Evolutionary conservation across 2,329 filamentous ascomycete genomes (phyloP), one percentile per base, ranked within the genome.

Genomic region (Aspergillus pseudotamarii): DNA sequence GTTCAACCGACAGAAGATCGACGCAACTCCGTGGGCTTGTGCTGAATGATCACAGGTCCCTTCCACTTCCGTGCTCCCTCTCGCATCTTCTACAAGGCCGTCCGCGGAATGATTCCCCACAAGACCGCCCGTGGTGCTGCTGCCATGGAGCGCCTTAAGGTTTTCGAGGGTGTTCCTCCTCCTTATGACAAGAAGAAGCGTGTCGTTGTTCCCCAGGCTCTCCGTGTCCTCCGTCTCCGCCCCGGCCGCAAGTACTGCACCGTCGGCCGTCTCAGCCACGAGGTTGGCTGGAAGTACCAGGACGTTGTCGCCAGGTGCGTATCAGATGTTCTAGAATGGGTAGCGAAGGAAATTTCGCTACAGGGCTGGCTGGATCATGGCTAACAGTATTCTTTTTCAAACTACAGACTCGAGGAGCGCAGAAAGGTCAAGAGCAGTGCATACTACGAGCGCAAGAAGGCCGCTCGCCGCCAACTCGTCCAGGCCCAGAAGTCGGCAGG

Each of bases 251-350:
- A 99, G 90, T 99, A 96, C 92, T 99, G 95, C 92, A 96, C 94
- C 72, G 94, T 99, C 75, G 95, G 95, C 76, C 90, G 95, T 85
- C 87, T 99, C 80, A 95, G 92, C 84, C 94, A 97, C 85, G 95
- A 99, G 88, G 95, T 98, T 80, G 95, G 95, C 86, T 99, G 95
- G 95, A 99, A 99, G 88, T 98, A 99, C 91, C 92, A 97, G 89
- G 94, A 97, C 82, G 94, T 99, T 80, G 95, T 99, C 85, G 91
- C 90, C 79, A 93, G 92, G 94, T 98, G 86, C 79, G 93, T 91
- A 58, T 62, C 59, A 19, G 9, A 34, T 23, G 26, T 58, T 30
- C 32, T 62, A 63, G 68, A 59, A 16, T 23, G 50, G 21, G 43
- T 23, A 6, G 41, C 28, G 28, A 21, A 21, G 41, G 23, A 30